Conservation (phyloP, 495 filamentous ascomycete species). For the Talaromyces borbonicus region DNA sequence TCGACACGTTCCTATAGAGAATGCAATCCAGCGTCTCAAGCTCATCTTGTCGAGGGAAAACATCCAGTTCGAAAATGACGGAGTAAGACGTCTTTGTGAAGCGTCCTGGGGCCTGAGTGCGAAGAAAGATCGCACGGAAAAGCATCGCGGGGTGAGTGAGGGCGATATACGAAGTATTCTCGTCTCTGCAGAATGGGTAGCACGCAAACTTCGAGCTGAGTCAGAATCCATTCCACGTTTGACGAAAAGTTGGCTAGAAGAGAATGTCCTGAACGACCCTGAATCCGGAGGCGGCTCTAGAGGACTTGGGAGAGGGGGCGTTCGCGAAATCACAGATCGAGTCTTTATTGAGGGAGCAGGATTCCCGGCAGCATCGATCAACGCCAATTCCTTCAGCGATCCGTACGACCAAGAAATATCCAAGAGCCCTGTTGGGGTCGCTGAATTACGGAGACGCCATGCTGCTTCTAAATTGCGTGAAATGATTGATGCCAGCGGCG, state of each 20-base stretch:
- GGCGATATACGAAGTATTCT: slow-evolving; percentile 89
- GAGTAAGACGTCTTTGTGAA: slow-evolving; percentile 82
- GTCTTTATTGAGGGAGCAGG: slow-evolving; percentile 83
- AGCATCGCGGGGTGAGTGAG: slow-evolving; percentile 52
- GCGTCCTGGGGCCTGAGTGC: slow-evolving; percentile 77
- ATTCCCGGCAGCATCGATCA: slow-evolving; percentile 51
- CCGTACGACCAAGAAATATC: slow-evolving; percentile 18
- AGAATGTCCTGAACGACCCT: slow-evolving; percentile 59
- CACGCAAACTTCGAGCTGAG: slow-evolving; percentile 60
- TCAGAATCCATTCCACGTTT: slow-evolving; percentile 34
- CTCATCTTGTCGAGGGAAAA: slow-evolving; percentile 77
- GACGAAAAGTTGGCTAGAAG: slow-evolving; percentile 77
- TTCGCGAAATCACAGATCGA: slow-evolving; percentile 73
- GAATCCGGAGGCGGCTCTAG: slow-evolving; percentile 70
- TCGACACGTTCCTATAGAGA: slow-evolving; percentile 76
- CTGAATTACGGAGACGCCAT: slow-evolving; percentile 63
- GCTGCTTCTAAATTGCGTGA: slow-evolving; percentile 74
- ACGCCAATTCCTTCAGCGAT: slow-evolving; percentile 24
- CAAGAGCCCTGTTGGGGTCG: slow-evolving; percentile 43
- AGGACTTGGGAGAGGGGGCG: slow-evolving; percentile 65
- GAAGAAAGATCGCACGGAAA: slow-evolving; percentile 46
- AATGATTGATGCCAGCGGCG: slow-evolving; percentile 81
- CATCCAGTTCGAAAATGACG: slow-evolving; percentile 75
- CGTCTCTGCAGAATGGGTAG: slow-evolving; percentile 93
- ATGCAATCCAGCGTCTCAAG: slow-evolving; percentile 75